Percentiles rank a stretch among this genome's conserved stretches.
Evolutionary conservation across 352 stramenopile genomes (phyloP).

Genomic region (Pseudoperonospora humuli): DNA sequence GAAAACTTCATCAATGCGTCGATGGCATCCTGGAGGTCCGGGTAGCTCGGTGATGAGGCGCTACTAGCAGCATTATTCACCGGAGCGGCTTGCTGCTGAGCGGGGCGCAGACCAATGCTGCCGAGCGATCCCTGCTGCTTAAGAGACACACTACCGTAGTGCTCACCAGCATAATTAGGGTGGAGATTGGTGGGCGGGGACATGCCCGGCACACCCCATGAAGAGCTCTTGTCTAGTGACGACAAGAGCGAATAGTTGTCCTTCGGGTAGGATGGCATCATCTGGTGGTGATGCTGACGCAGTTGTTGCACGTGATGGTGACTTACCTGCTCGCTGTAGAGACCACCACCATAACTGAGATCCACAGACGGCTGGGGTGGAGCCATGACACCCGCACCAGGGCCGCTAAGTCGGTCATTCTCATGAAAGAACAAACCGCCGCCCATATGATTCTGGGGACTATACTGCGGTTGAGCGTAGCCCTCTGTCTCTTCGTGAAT

Average conservation of each 20-base stretch:
- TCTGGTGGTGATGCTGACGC: slow-evolving; percentile 21
- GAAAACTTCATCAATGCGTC: slow-evolving; percentile 85
- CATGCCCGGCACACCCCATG: slow-evolving; percentile 27
- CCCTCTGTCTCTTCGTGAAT: slow-evolving; percentile 80
- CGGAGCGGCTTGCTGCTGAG: slow-evolving; percentile 18
- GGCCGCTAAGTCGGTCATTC: slow-evolving; percentile 29
- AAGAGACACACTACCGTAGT: slow-evolving; percentile 22
- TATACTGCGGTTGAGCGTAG: slow-evolving; percentile 49
- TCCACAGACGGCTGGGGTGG: slow-evolving; percentile 26
- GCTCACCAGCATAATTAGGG: slow-evolving; percentile 52
- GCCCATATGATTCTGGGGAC: slow-evolving; percentile 25
- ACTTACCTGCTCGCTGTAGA: slow-evolving; percentile 30
- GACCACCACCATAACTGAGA: slow-evolving; percentile 20
- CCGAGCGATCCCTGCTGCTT: slow-evolving; percentile 31
- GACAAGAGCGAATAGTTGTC: slow-evolving; percentile 61
- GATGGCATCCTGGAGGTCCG: slow-evolving; percentile 80
- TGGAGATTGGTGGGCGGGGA: slow-evolving; percentile 17
- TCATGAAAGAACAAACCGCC: slow-evolving; percentile 56
- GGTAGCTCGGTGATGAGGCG: slow-evolving; percentile 42
- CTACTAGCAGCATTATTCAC: slow-evolving; percentile 20
- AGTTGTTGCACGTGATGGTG: slow-evolving; percentile 19
- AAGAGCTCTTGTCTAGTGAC: slow-evolving; percentile 50
- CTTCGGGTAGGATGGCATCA: slow-evolving; percentile 45
- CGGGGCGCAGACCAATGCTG: slow-evolving; percentile 24
- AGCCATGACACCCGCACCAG: slow-evolving; percentile 21